Percentiles rank a stretch among this genome's conserved stretches.
Conservation (phyloP, 2,329 filamentous ascomycete genomes). For the Cercospora zeina region DNA sequence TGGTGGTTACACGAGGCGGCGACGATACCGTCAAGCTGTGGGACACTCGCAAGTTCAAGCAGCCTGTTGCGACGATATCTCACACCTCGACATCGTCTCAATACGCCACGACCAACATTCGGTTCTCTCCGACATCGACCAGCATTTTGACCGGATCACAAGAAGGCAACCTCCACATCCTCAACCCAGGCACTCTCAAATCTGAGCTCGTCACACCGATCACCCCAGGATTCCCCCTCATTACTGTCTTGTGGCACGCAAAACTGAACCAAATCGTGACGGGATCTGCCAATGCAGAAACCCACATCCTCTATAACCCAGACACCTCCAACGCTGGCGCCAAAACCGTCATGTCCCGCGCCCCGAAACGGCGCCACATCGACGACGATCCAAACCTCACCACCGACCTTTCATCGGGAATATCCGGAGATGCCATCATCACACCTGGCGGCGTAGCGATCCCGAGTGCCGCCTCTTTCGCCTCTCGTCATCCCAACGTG, state of each 20-base stretch:
- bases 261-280: slow-evolving; percentile 96
- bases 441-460: slow-evolving; percentile 51
- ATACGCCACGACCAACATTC: slow-evolving; percentile 82
- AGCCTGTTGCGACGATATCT: slow-evolving; percentile 74
- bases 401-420: slow-evolving; percentile 75
- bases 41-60: slow-evolving; percentile 95
- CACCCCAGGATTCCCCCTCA: slow-evolving; percentile 79
- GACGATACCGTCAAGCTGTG: slow-evolving; percentile 93
- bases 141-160: slow-evolving; percentile 87
- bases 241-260: slow-evolving; percentile 86
- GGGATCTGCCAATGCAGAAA: slow-evolving; percentile 86
- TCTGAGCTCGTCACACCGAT: slow-evolving; percentile 83
- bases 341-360: slow-evolving; percentile 84
- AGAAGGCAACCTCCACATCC: slow-evolving; percentile 82
- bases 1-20: slow-evolving; percentile 86
- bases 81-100: slow-evolving; percentile 81
- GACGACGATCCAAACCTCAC: slow-evolving; percentile 89
- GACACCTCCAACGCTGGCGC: slow-evolving; percentile 78
- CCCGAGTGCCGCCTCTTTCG: slow-evolving; percentile 47
- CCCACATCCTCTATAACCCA: slow-evolving; percentile 87
- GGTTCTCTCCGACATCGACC: slow-evolving; percentile 79
- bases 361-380: slow-evolving; percentile 90
- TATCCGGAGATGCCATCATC: slow-evolving; percentile 80
- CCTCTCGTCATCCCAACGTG: slow-evolving; percentile 65
- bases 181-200: slow-evolving; percentile 87